phyloP scores from a whole-genome alignment of 2,329 filamentous ascomycete genomes.

The Colletotrichum sp. region DNA sequence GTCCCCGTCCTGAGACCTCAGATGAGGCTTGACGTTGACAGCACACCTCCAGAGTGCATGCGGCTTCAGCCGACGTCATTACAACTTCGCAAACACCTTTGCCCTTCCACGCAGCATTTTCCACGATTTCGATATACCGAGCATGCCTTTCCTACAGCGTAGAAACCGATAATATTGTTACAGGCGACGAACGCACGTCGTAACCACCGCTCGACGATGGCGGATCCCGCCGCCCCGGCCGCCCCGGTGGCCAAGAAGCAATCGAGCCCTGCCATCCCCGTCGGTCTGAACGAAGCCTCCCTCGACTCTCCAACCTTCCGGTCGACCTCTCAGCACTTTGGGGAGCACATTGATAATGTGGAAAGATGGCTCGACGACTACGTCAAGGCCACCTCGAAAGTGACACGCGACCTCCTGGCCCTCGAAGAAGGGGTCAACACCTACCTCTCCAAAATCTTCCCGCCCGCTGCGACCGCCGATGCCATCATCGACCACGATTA shows the following conservation, averaged over 20 bases:
- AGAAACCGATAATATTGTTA: background rate
- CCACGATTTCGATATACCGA: background rate
- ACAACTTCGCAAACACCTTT: background rate
- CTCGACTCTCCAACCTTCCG: constrained; percentile 97
- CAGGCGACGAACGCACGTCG: background rate
- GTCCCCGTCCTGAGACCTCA: background rate
- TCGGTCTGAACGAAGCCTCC: constrained; percentile 90
- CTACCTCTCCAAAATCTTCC: constrained; percentile 79
- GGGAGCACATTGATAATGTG: constrained; percentile 88
- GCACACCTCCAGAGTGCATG: constrained; percentile 7
- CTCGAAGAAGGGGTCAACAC: constrained; percentile 82
- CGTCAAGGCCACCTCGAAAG: constrained; percentile 56
- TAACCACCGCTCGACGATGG: constrained; percentile 1
- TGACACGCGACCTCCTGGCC: constrained; percentile 67
- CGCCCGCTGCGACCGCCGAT: constrained; percentile 77
- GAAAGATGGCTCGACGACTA: constrained; percentile 87
- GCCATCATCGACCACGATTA: constrained; percentile 94
- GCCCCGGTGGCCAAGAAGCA: constrained; percentile 15
- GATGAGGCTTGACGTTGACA: constrained; percentile 17
- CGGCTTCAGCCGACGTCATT: constrained; percentile 20
- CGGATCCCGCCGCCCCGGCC: constrained; percentile 13
- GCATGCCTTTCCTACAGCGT: constrained; percentile 2
- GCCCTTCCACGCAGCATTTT: background rate
- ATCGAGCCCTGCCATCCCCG: constrained; percentile 64
- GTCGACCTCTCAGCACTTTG: constrained; percentile 83